phyloP scores from a whole-genome alignment of 768 basidiomycete species.

The Infundibulicybe gibba region DNA sequence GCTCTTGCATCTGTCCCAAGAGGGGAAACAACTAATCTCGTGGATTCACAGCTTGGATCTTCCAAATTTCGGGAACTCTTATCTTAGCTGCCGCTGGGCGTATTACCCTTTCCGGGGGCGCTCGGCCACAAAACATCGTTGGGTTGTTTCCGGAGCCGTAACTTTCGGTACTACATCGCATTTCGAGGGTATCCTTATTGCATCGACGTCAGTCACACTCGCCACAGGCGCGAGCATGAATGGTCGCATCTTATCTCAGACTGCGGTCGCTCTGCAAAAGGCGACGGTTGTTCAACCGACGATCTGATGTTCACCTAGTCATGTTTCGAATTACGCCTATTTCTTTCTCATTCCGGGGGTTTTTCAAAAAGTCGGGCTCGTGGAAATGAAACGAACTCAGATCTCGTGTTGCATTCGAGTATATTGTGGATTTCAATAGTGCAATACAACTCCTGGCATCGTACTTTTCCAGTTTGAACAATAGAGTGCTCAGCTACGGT shows the following conservation, averaged over 20 bases:
- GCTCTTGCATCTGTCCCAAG: no score
- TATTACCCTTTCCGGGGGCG: neutral
- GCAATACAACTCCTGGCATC: no score
- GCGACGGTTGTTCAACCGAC: neutral
- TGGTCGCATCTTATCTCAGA: neutral
- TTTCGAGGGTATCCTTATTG: neutral
- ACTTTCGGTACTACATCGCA: neutral
- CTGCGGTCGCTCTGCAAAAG: conserved; percentile 1
- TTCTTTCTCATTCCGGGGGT: no score
- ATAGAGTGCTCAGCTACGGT: no score
- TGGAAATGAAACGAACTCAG: no score
- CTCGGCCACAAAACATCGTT: conserved; percentile 1
- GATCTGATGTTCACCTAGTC: no score
- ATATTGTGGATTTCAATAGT: no score
- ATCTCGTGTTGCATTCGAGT: no score
- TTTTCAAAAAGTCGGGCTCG: no score
- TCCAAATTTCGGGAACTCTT: conserved; percentile 1
- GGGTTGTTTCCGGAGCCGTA: neutral
- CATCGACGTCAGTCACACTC: neutral
- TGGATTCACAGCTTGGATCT: conserved; percentile 1
- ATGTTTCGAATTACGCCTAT: no score
- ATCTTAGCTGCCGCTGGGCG: neutral
- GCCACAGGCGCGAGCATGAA: conserved; percentile 3
- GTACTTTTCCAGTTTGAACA: no score
- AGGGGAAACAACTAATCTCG: neutral